phyloP scores from a whole-genome alignment of 1,284 basidiomycete species.

The Marasmius oreades region DNA sequence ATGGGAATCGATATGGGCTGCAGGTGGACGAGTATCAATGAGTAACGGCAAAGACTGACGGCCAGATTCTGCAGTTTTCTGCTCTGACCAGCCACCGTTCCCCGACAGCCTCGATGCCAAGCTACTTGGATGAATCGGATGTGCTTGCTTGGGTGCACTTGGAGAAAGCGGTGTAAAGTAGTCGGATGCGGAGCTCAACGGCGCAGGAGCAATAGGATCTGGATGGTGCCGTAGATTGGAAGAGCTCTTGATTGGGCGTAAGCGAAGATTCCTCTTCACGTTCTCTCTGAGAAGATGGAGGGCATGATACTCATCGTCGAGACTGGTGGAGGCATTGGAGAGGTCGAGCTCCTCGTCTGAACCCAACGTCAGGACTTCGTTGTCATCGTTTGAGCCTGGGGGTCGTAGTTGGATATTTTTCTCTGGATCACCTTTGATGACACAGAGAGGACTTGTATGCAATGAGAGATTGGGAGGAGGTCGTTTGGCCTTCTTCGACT shows the following conservation, averaged over 20 bases:
- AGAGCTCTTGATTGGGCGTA: slow-evolving; percentile 67
- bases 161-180: slow-evolving; percentile 31
- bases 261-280: slow-evolving; percentile 69
- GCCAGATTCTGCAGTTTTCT: neutral
- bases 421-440: neutral
- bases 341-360: neutral
- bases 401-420: neutral
- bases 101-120: slow-evolving; percentile 47
- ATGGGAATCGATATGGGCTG: slow-evolving; percentile 60
- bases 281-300: slow-evolving; percentile 50
- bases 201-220: slow-evolving; percentile 15
- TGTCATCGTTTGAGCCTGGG: neutral
- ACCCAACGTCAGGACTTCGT: neutral
- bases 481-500: neutral
- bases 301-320: neutral
- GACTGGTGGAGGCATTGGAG: neutral
- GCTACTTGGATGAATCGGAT: slow-evolving; percentile 39
- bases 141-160: slow-evolving; percentile 22
- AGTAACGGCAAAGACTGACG: slow-evolving; percentile 54
- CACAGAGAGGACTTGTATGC: neutral
- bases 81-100: neutral
- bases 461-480: neutral
- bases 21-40: slow-evolving; percentile 75
- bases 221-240: slow-evolving; percentile 24
- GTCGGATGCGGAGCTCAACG: slow-evolving; percentile 17